Conservation (phyloP, 805 yeast genomes). For the Spencermartinsiella europaea region DNA sequence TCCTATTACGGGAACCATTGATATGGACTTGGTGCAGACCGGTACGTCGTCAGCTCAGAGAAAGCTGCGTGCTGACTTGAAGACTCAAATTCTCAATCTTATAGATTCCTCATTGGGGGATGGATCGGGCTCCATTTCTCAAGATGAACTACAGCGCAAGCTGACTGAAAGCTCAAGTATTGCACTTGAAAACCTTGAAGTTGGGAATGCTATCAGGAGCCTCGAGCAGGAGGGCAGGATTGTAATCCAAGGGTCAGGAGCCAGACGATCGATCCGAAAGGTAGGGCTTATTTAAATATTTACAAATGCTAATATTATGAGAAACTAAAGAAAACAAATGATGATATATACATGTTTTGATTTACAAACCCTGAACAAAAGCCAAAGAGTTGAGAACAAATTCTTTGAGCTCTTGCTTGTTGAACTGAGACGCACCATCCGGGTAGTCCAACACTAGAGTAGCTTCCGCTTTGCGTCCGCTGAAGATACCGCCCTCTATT, state of each 20-base stretch:
- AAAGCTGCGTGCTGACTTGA: constrained; percentile 65
- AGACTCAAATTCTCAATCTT: constrained; percentile 52
- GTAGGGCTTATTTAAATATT: constrained; percentile 5
- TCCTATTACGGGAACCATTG: constrained; percentile 93
- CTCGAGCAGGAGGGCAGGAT: constrained; percentile 69
- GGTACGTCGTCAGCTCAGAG: constrained; percentile 89
- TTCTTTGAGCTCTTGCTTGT: constrained; percentile 6
- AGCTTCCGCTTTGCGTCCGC: constrained; percentile 50
- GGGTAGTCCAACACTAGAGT: constrained; percentile 38
- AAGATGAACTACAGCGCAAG: constrained; percentile 51
- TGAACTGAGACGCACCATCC: constrained; percentile 12
- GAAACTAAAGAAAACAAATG: too few relatives aligned
- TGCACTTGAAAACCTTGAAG: constrained; percentile 64
- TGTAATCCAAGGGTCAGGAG: constrained; percentile 65
- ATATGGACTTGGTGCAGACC: constrained; percentile 95
- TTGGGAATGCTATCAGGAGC: constrained; percentile 61
- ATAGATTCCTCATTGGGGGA: constrained; percentile 38
- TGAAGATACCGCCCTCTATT: constrained; percentile 55
- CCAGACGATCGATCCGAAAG: constrained; percentile 52
- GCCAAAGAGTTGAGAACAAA: constrained; percentile 18
- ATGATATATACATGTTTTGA: too few relatives aligned
- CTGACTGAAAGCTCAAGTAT: constrained; percentile 62
- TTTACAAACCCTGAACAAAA: constrained; percentile 6
- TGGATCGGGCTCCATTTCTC: constrained; percentile 44
- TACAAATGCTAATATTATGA: constrained; percentile 5